Base-by-base conservation (phyloP, 208 protist species). In the Leishmania tarentolae region DNA sequence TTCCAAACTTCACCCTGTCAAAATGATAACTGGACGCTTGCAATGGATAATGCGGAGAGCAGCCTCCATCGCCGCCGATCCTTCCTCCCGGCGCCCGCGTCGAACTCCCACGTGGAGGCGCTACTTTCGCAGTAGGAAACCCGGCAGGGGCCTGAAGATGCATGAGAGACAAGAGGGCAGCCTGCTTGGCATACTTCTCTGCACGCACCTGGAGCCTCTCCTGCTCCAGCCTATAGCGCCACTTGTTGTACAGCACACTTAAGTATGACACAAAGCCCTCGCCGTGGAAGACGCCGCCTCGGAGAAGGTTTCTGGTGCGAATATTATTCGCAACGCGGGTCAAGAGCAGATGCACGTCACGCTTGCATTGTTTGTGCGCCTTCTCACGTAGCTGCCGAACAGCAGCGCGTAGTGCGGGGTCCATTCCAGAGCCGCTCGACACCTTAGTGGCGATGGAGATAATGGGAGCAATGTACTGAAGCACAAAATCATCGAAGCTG, bases 181-280 rank as follows among this genome's bases (percentile, higher is more conserved):
- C 59, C 37, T 77, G 57, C 31, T 73, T n/a, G 28, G n/a, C 35
- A 6, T 35, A 52, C 52, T 87, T 61, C 5, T 78, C 68, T 1
- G 17, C 17, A 11, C 72, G 78, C 71, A 82, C 46, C 9, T 50
- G 28, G 56, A 73, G 78, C 21, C 77, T 76, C 59, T 87, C 59
- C 21, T 83, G 17, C 65, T 89, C 81, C 19, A 91, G 74, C n/a
- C 79, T 59, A 4, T 63, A 21, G 57, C 84, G 80, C 89, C 91
- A 94, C 56, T 83, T 88, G 57, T 81, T 80, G 86, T 94, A 92
- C 5, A 94, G 73, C 3, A 94, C 52, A 13, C 79, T 81, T 0
- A 94, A 81, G 61, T 90, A 94, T 24, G 84, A 82, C 11, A 79
- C 79, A 72, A 94, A 94, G 21, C 87, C 87, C 46, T 82, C 85